Conservation (phyloP, 768 basidiomycete genomes). For the Kwoniella europaea region DNA sequence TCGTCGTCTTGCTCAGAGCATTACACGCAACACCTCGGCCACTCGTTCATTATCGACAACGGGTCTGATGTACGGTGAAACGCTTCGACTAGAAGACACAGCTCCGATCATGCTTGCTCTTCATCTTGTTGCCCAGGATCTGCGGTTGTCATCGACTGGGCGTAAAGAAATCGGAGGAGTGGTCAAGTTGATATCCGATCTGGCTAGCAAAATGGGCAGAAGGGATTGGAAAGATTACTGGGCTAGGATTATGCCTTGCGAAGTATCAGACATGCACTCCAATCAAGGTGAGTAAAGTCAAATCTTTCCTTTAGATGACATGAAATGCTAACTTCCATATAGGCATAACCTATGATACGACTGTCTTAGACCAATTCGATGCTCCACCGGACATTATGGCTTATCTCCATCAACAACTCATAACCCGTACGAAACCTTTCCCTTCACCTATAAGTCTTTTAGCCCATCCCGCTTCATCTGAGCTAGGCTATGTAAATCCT, state of each 20-base stretch:
- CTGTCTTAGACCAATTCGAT: conserved; percentile 64
- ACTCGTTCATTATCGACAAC: not conserved
- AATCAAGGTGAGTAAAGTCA: not conserved
- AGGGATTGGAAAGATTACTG: conserved; percentile 93
- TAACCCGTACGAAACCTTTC: conserved; percentile 26
- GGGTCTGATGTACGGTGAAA: not conserved
- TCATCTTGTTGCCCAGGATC: conserved; percentile 73
- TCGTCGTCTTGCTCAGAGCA: conserved; percentile 33
- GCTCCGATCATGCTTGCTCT: conserved; percentile 72
- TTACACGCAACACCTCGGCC: not conserved
- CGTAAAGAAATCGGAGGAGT: conserved; percentile 16
- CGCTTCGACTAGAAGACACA: conserved; percentile 39
- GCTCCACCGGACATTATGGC: conserved; percentile 79
- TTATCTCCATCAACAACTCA: conserved; percentile 62
- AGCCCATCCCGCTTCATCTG: not conserved
- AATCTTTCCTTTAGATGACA: not conserved
- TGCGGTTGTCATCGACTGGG: conserved; percentile 39
- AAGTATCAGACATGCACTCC: not conserved
- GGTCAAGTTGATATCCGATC: conserved; percentile 26
- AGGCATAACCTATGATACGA: conserved; percentile 21
- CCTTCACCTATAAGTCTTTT: conserved; percentile 23
- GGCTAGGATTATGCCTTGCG: conserved; percentile 66
- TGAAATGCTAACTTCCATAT: not conserved
- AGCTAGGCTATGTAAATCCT: conserved; percentile 28
- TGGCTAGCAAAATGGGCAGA: conserved; percentile 62